Base-by-base conservation (phyloP, 2,329 filamentous ascomycete genomes). In the Pyrenophora teres region DNA sequence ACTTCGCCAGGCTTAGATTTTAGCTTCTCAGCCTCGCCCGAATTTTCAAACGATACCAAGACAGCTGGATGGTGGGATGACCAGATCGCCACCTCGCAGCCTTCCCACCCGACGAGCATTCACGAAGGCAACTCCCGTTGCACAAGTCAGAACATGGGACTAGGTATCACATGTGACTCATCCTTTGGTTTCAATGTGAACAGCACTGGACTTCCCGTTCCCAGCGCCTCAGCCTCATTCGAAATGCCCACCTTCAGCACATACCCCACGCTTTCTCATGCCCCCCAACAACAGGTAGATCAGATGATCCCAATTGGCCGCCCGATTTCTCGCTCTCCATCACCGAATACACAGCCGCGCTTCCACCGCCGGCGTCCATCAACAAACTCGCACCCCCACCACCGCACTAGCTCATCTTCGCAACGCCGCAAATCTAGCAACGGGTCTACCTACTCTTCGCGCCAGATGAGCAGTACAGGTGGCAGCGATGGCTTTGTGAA, bases 401-500 rank as follows among this genome's bases (percentile, higher is more conserved):
- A 49, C 27, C 51, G 46, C 18, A 42, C 59, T 25, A 40, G 25
- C 48, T 19, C 46, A 30, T 49, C 52, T 33, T 54, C 59, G 16
- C 49, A 52, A 12, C 62, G 61, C 25, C 54, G 64, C 33, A 57
- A 66, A 54, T 64, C 63, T 6, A 64, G 58, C 7, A 58, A 59
- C 36, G 42, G 46, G 8, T 53, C 45, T 9, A 50, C 30, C 61
- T 70, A 5, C 64, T 71, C 2, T 46, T 59, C 59, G 2, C 77
- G 83, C 7, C 82, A 83, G 30, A 72, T 71, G n/a, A 46, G 41
- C 41, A 30, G 6, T 40, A 45, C 49, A 4, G 19, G 15, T 7
- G 82, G 83, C 36, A 51, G 51, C n/a, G 78, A 79, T 12, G 83
- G 81, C 9, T 97, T 97, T 68, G 90, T 96, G 58, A 97, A 97